Conservation (phyloP, 2,329 filamentous ascomycete genomes). For the Emericellopsis cladophorae region DNA sequence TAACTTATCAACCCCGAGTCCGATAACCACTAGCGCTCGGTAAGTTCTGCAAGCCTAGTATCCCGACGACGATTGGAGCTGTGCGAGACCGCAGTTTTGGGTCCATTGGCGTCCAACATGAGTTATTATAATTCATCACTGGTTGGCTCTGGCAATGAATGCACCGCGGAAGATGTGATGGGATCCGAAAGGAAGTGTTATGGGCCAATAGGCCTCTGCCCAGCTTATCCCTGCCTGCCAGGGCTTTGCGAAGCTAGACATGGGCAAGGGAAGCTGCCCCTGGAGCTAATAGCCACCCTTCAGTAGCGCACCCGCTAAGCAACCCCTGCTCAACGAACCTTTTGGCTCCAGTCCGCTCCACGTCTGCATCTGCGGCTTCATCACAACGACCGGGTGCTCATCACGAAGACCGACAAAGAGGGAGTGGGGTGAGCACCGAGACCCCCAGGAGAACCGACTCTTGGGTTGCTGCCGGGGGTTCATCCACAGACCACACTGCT, state of each 20-base stretch:
- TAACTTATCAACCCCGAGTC: no score
- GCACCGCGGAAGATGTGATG: neutral
- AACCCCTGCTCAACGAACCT: neutral
- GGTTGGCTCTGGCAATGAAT: neutral
- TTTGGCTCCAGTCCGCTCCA: neutral
- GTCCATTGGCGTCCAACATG: neutral
- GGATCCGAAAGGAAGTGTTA: neutral
- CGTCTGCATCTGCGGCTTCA: neutral
- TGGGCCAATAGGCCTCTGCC: neutral
- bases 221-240: neutral
- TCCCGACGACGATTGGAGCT: no score
- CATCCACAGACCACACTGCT: no score
- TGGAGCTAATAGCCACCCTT: neutral
- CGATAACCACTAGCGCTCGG: no score
- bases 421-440: no score
- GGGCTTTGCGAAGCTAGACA: neutral
- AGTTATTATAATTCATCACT: neutral
- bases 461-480: no score
- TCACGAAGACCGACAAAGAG: no score
- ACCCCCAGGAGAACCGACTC: no score
- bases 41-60: no score
- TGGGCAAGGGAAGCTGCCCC: neutral
- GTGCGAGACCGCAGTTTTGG: neutral
- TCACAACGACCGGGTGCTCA: no score
- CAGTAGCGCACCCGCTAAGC: constrained; percentile 1